Evolutionary conservation across 345 rosid genomes (phyloP), one percentile per base, ranked within the genome.

Genomic region (Geranium brycei): DNA sequence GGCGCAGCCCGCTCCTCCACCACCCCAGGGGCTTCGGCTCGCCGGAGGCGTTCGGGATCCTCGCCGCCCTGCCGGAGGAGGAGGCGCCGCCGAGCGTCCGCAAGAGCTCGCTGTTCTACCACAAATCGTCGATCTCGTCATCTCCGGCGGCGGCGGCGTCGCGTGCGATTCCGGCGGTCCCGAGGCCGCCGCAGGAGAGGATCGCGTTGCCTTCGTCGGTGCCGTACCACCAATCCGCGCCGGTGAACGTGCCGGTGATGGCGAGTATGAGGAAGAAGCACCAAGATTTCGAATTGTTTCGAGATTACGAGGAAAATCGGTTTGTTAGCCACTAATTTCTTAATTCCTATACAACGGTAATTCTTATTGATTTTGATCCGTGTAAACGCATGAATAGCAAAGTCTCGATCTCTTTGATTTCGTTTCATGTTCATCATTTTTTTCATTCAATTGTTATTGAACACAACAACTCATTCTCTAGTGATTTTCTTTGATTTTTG

Each of bases 181-280:
- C 78, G 6, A 74, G 63, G 60, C 69, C 66, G 61, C 72, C 78
- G 18, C 71, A 74, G 60, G 78, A 71, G 17, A 28, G 73, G 23
- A 58, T 23, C 28, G 53, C 28, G 23, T 28, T 5, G 51, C 31
- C 31, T 59, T 30, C 64, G 59, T 56, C 35, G 19, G 68, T 56
- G 57, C 65, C 28, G 65, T 76, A 71, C 62, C 77, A 58, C 56
- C 81, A 64, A 51, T 78, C 81, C 55, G 78, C 75, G 57, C 81
- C 81, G 13, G 69, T 78, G 30, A 71, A 74, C 56, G 73, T 78
- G 40, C 78, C 81, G 30, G 72, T 62, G 31, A 56, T 66, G 68
- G 62, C 64, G 12, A 23, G 19, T 32, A 63, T 51, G 63, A 65
- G 62, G 64, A 75, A 58, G 73, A 63, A 64, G 19, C 62, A 31